Evolutionary conservation across 228 moss, liverwort and hornwort genomes (phyloP).

Genomic region (Sphagnum fallax): DNA sequence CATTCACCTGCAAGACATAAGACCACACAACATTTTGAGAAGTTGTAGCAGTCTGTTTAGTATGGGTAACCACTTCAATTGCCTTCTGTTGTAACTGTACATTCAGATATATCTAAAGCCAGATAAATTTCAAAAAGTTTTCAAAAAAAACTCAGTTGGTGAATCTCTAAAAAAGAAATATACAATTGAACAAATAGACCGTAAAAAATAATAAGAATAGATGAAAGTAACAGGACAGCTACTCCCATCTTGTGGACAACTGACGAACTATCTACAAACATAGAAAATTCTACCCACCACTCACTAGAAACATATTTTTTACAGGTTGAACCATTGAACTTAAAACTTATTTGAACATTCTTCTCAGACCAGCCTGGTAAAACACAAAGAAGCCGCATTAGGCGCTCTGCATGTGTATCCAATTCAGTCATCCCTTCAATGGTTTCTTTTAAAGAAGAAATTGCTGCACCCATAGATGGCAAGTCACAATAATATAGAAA

Average conservation of each 20-base stretch:
- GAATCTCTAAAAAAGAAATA: no score
- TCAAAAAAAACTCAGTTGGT: no score
- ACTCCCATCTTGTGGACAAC: no score
- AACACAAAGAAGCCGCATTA: slow-evolving; percentile 73
- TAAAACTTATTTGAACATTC: slow-evolving; percentile 63
- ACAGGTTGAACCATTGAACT: slow-evolving; percentile 20
- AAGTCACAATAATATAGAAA: no score
- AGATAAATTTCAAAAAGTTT: no score
- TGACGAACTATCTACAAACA: no score
- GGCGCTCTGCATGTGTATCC: slow-evolving; percentile 62
- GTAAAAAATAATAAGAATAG: no score
- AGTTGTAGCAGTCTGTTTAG: slow-evolving; percentile 63
- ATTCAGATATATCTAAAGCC: not conserved
- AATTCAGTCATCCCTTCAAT: slow-evolving; percentile 62
- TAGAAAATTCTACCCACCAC: not conserved
- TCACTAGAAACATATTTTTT: not conserved
- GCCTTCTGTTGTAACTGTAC: slow-evolving; percentile 84
- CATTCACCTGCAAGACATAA: slow-evolving; percentile 63
- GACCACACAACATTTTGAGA: slow-evolving; percentile 90
- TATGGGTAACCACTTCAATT: slow-evolving; percentile 70
- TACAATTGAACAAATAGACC: no score
- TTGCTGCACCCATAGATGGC: slow-evolving; percentile 26
- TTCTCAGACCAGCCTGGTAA: slow-evolving; percentile 99
- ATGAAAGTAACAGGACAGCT: no score
- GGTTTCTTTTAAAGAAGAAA: slow-evolving; percentile 57